These are phyloP conservation scores for Theileria annulata DNA, from an alignment of 169 alveolate species.

Conservation along the genomic window DNA sequence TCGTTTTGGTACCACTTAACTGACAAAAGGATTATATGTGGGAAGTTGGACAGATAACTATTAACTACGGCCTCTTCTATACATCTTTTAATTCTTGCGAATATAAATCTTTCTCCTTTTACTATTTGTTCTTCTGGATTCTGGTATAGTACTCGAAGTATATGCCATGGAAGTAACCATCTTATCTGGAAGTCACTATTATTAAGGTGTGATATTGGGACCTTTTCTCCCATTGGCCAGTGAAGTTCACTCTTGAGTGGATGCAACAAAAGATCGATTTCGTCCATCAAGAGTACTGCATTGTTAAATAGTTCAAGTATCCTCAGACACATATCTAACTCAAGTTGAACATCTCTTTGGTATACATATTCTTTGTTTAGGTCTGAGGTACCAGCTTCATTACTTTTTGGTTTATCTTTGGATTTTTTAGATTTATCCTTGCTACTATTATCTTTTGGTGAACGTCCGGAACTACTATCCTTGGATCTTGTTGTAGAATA, in stretches of 20 bases:
- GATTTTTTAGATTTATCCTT: neutral
- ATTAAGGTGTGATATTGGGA: conserved; percentile 59
- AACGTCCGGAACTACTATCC: conserved; percentile 19
- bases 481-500: neutral
- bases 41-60: conserved; percentile 68
- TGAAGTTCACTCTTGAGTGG: conserved; percentile 91
- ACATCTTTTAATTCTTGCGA: conserved; percentile 35
- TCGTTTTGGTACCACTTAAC: conserved; percentile 57
- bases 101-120: conserved; percentile 36
- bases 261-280: conserved; percentile 86
- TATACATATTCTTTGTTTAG: conserved; percentile 20
- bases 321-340: conserved; percentile 67
- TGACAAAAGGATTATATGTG: conserved; percentile 65
- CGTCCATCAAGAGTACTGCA: conserved; percentile 86
- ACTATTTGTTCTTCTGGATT: conserved; percentile 43
- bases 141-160: conserved; percentile 74
- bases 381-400: neutral
- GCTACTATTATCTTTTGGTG: neutral
- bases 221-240: conserved; percentile 90
- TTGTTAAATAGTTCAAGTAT: conserved; percentile 71
- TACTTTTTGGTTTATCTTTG: neutral
- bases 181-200: conserved; percentile 65
- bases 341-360: conserved; percentile 55
- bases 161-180: conserved; percentile 85
- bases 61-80: conserved; percentile 50